Base-by-base conservation (phyloP, 768 basidiomycete genomes). In the Tricholoma saponaceum region DNA sequence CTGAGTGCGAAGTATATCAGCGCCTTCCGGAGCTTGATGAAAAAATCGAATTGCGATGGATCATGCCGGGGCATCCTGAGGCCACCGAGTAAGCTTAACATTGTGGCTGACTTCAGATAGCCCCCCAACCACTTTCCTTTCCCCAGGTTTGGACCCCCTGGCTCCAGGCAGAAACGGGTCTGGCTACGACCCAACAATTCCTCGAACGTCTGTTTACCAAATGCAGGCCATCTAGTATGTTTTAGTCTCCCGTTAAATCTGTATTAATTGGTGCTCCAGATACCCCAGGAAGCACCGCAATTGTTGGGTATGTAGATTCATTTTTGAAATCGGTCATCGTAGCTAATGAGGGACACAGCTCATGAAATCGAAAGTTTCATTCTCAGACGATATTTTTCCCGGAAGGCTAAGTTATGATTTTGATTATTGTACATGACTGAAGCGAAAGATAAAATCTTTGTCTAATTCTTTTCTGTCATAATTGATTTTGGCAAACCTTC, bases 11-110 rank as follows among this genome's bases (percentile, higher is more conserved):
- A 53, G 76, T 72, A 8, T 82, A 70, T 64, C 69, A 75, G 14
- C 66, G 69, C n/a, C 51, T 83, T 9, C 67, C 69, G 12, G 61
- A 61, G n/a, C 68, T 89, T 26, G 81, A 85, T 51, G 71, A 76
- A 49, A 70, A 74, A 35, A 78, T 89, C 28, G 70, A 75, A 46
- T 56, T 89, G 53, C 69, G 74, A 25, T 89, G 82, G 81, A 69
- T 86, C 33, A 67, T 88, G 55, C 83, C 84, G 8, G 82, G 80
- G 5, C 66, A 66, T 50, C 60, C 65, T 30, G 71, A 72, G 5
- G 65, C 69, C 10, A 60, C 61, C 4, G 72, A 74, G 78, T 77
- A 58, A 56, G 76, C 23, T 16, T 25, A 1, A 70, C 16, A 4
- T 32, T 10, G 7, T 41, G 32, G 18, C 28, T 44, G 23, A 43